These are phyloP conservation scores for Euphorbia lathyris DNA, from an alignment of 345 rosid genomes.

Conservation along the genomic window DNA sequence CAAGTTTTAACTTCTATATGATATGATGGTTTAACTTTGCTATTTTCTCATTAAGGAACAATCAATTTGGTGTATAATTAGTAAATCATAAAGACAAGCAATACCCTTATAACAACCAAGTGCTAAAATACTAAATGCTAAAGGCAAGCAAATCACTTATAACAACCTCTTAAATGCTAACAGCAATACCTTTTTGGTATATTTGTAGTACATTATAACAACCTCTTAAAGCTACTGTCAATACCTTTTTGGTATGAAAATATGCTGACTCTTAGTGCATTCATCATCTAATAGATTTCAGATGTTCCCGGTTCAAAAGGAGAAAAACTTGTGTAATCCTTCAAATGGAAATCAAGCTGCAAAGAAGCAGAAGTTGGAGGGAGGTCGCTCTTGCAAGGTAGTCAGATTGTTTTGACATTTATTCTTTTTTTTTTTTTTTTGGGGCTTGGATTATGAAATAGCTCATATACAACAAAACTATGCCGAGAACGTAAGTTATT, in stretches of 20 bases:
- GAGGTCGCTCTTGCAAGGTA: slow-evolving; percentile 79
- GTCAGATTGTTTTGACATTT: not conserved
- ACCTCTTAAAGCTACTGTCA: not conserved
- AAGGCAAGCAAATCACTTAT: not conserved
- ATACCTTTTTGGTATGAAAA: slow-evolving; percentile 5
- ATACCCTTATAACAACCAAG: too few species aligned
- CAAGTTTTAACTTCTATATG: not conserved
- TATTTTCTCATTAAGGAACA: not conserved
- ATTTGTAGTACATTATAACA: slow-evolving; percentile 1
- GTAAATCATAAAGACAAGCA: too few species aligned
- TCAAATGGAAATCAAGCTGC: slow-evolving; percentile 79
- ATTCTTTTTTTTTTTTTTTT: slow-evolving; percentile 9
- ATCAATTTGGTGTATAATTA: not conserved
- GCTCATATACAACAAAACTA: not conserved
- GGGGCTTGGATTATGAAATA: not conserved
- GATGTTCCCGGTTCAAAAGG: slow-evolving; percentile 34
- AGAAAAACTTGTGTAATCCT: slow-evolving; percentile 43
- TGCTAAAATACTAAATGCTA: not conserved
- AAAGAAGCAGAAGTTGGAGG: slow-evolving; percentile 94
- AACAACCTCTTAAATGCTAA: not conserved
- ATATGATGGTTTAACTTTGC: too few species aligned
- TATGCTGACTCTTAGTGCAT: not conserved
- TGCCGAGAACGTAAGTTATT: not conserved
- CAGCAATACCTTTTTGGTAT: slow-evolving; percentile 1
- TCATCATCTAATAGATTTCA: slow-evolving; percentile 40